Percentiles rank a stretch among this genome's conserved stretches.
phyloP scores from a whole-genome alignment of 1,284 basidiomycete genomes.

The Cronartium quercuum region DNA sequence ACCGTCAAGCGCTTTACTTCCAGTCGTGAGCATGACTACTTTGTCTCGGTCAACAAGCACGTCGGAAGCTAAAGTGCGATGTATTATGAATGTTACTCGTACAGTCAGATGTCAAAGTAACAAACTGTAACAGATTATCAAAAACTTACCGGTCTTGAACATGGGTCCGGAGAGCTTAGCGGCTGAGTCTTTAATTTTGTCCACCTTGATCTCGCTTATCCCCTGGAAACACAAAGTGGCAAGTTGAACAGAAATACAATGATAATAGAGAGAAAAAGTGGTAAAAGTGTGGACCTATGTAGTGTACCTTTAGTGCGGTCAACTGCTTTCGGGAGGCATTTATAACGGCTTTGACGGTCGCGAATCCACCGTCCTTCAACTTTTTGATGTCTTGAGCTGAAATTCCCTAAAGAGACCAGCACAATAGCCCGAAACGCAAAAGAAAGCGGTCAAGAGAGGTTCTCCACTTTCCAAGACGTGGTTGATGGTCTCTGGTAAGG shows the following conservation, averaged over 20 bases:
- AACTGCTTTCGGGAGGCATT: slow-evolving; percentile 65
- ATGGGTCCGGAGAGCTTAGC: slow-evolving; percentile 24
- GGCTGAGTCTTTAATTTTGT: slow-evolving; percentile 73
- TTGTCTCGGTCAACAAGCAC: slow-evolving; percentile 73
- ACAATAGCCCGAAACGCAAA: not conserved
- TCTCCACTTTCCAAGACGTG: not conserved
- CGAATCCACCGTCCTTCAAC: slow-evolving; percentile 62
- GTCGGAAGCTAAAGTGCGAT: slow-evolving; percentile 67
- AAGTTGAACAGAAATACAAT: not conserved
- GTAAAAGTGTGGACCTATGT: slow-evolving; percentile 40
- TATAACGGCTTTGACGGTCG: slow-evolving; percentile 54
- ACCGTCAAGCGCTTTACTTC: slow-evolving; percentile 78
- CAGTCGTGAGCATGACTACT: slow-evolving; percentile 73
- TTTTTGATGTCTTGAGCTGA: slow-evolving; percentile 89
- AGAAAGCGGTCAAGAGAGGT: not conserved
- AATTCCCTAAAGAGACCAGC: slow-evolving; percentile 62
- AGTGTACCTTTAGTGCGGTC: slow-evolving; percentile 75
- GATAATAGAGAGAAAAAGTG: slow-evolving; percentile 32
- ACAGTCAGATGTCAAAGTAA: slow-evolving; percentile 53
- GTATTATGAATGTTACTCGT: not conserved
- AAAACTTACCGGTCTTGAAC: slow-evolving; percentile 28
- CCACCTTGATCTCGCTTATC: slow-evolving; percentile 67
- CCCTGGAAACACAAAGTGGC: slow-evolving; percentile 46
- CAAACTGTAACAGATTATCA: not conserved
- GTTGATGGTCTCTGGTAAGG: not conserved